Evolutionary conservation across 2,329 filamentous ascomycete species (phyloP).

Genomic region (Periconia sp.): DNA sequence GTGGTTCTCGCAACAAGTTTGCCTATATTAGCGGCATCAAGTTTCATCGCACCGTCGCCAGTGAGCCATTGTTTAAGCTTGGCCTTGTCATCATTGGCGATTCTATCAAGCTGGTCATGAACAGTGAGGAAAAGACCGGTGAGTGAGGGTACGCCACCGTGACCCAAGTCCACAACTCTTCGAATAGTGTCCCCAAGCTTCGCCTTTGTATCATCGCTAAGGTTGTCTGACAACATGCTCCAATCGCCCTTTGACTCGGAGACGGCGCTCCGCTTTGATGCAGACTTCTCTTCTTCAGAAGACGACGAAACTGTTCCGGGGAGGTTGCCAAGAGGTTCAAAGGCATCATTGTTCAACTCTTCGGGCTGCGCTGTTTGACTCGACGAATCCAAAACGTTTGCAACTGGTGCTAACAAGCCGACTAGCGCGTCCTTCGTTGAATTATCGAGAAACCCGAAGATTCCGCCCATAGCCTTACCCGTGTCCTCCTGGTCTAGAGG

Average conservation of each 20-base stretch:
- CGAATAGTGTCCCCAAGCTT: slow-evolving; percentile 2
- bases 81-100: background rate
- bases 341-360: background rate
- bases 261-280: too few species aligned
- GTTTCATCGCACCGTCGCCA: background rate
- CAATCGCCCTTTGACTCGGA: too few species aligned
- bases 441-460: slow-evolving; percentile 13
- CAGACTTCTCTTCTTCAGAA: too few species aligned
- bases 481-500: slow-evolving; percentile 12
- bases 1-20: too few species aligned
- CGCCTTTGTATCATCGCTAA: slow-evolving; percentile 3
- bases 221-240: background rate
- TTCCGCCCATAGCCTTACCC: slow-evolving; percentile 7
- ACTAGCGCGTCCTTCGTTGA: slow-evolving; percentile 11
- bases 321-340: too few species aligned
- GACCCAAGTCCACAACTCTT: background rate
- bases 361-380: background rate
- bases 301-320: too few species aligned
- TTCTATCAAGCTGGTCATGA: background rate
- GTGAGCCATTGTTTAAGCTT: slow-evolving; percentile 1
- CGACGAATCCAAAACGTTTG: too few species aligned
- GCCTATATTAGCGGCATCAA: too few species aligned
- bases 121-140: background rate
- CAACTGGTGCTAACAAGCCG: slow-evolving; percentile 4
- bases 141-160: background rate